Base-by-base conservation (phyloP, 1,284 basidiomycete genomes). In the Stygiomarasmius scandens region DNA sequence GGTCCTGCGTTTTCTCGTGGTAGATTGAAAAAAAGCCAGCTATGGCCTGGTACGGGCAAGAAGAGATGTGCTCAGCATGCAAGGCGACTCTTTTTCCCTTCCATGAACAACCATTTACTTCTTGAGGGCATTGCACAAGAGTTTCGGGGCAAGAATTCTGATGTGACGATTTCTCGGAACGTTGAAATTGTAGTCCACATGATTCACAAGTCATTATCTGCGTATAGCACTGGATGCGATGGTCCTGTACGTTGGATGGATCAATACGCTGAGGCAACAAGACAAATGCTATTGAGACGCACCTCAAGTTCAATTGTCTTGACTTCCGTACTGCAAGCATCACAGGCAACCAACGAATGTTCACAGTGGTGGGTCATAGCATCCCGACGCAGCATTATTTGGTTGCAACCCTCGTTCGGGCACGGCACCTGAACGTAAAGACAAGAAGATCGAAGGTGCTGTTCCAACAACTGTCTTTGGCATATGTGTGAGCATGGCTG, bases 401-500 rank as follows among this genome's bases (percentile, higher is more conserved):
- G 67, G 55, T 72, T 66, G 67, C 87, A 83, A 38, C 74, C 73
- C 19, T 65, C 70, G 55, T 80, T 76, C 8, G 77, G 71, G 67
- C 89, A 92, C 12, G 74, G 69, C 1, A 87, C 79, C 54, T 82
- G 72, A 46, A 81, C 74, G 63, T 80, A 89, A 52, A 73, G 71
- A 64, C 93, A 95, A 20, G 76, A 64, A 2, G 86, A 82, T 54
- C 78, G 77, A 50, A 91, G 66, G 68, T 95, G 92, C 0, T 76
- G 64, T 1, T 81, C 73, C 19, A 93, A 73, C n/a, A 86, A 70
- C 60, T 90, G 88, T 29, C 92, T 76, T 69, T 95, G 87, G 65
- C 84, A 86, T 12, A 82, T 85, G 67, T 83, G 71, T 3, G 71
- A 68, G 68, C 92, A 95, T 1, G 67, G 61, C 22, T 75, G 74